phyloP scores from a whole-genome alignment of 2,329 filamentous ascomycete genomes.

The Colletotrichum sp. region DNA sequence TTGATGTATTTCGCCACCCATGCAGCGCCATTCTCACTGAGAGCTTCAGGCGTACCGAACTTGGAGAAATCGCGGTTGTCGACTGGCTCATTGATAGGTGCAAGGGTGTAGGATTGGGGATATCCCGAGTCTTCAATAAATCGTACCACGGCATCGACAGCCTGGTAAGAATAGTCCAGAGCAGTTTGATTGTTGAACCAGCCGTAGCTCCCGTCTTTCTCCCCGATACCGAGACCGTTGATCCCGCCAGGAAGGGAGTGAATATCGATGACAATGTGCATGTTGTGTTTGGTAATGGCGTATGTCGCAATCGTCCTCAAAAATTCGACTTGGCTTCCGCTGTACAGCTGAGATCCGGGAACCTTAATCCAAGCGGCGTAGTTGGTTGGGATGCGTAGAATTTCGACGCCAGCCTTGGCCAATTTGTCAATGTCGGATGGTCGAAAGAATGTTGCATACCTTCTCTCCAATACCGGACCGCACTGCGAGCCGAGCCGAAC shows the following conservation, averaged over 20 bases:
- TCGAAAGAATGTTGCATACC: background rate
- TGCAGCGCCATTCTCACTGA: background rate
- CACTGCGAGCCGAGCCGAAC: background rate
- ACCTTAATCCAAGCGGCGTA: slow-evolving; percentile 1
- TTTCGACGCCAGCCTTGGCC: background rate
- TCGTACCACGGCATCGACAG: background rate
- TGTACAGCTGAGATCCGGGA: background rate
- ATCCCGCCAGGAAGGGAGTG: background rate
- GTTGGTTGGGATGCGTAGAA: background rate
- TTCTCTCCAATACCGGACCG: background rate
- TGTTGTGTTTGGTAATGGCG: background rate
- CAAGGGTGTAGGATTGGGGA: background rate
- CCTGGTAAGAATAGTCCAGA: background rate
- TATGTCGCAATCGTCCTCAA: background rate
- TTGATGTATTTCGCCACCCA: background rate
- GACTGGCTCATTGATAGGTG: background rate
- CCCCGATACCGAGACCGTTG: background rate
- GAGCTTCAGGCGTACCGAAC: background rate
- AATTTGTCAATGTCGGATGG: slow-evolving; percentile 4
- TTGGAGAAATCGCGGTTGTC: slow-evolving; percentile 1
- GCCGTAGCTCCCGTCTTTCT: background rate
- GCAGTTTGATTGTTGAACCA: background rate
- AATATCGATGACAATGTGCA: background rate
- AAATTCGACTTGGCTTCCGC: background rate
- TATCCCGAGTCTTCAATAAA: background rate